phyloP scores from a whole-genome alignment of 257 asterid genomes.

The Thymus quinquecostatus region DNA sequence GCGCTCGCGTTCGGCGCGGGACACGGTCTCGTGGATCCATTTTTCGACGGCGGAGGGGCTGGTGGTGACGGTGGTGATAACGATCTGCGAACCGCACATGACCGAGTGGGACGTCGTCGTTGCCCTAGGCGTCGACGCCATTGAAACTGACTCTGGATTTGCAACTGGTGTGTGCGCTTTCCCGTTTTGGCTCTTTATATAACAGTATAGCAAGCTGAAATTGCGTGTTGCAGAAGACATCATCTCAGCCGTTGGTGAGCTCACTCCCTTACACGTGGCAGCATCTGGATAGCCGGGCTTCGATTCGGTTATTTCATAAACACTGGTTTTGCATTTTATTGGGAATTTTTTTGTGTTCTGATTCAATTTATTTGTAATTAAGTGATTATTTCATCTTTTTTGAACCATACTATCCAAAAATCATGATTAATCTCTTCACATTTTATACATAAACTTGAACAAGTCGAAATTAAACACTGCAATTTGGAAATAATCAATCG shows the following conservation, averaged over 20 bases:
- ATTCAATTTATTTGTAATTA: too few species aligned
- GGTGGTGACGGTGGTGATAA: conserved; percentile 27
- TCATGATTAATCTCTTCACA: too few species aligned
- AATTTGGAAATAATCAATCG: too few species aligned
- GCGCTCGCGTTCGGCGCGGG: neutral
- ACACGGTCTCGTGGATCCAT: neutral
- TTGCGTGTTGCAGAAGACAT: conserved; percentile 8
- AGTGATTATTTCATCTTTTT: too few species aligned
- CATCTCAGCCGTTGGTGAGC: neutral
- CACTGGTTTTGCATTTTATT: too few species aligned
- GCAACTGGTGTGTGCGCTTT: neutral
- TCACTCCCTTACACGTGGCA: conserved; percentile 8
- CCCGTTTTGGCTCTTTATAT: neutral
- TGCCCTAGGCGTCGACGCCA: neutral
- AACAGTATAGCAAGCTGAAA: neutral
- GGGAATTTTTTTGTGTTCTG: too few species aligned
- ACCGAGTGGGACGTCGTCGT: neutral
- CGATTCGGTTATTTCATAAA: neutral
- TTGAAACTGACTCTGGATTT: neutral
- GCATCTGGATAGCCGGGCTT: neutral
- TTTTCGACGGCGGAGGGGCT: neutral
- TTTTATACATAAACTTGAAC: too few species aligned
- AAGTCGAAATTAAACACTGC: too few species aligned
- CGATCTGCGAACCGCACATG: conserved; percentile 3
- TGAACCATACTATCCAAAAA: too few species aligned